Percentiles rank a stretch among this genome's conserved stretches.
Evolutionary conservation across 1,284 basidiomycete genomes (phyloP).

Genomic region (Leccinum fuscescens): DNA sequence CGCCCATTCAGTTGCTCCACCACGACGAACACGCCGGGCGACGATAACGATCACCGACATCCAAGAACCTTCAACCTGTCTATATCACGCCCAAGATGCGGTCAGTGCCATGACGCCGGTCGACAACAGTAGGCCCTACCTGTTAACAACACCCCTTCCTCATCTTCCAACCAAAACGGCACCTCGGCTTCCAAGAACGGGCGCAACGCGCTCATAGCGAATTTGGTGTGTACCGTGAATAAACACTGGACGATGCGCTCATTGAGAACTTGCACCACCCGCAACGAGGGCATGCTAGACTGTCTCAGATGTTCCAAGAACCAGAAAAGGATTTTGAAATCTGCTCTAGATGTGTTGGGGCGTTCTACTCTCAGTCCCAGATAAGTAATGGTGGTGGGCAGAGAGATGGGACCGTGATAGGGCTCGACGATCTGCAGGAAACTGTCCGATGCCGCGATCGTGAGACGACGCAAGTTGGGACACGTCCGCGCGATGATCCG

Average conservation of each 20-base stretch:
- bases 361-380: slow-evolving; percentile 15
- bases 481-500: slow-evolving; percentile 15
- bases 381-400: slow-evolving; percentile 15
- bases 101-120: neutral
- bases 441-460: slow-evolving; percentile 8
- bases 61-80: neutral
- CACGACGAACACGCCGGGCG: neutral
- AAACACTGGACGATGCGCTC: slow-evolving; percentile 21
- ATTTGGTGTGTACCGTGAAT: slow-evolving; percentile 17
- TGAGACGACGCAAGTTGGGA: slow-evolving; percentile 22
- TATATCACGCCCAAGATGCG: neutral
- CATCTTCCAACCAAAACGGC: slow-evolving; percentile 26
- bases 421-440: neutral
- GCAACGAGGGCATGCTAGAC: slow-evolving; percentile 19
- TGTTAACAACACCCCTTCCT: slow-evolving; percentile 22
- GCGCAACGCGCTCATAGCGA: slow-evolving; percentile 8
- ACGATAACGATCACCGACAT: slow-evolving; percentile 1
- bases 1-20: neutral
- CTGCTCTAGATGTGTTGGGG: slow-evolving; percentile 8
- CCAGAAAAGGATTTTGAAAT: slow-evolving; percentile 13
- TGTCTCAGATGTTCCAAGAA: slow-evolving; percentile 14
- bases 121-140: slow-evolving; percentile 13
- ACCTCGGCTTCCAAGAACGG: slow-evolving; percentile 1
- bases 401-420: slow-evolving; percentile 5
- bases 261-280: slow-evolving; percentile 24